phyloP scores from a whole-genome alignment of 2,329 filamentous ascomycete genomes.

The Sordariomycetes sp. region DNA sequence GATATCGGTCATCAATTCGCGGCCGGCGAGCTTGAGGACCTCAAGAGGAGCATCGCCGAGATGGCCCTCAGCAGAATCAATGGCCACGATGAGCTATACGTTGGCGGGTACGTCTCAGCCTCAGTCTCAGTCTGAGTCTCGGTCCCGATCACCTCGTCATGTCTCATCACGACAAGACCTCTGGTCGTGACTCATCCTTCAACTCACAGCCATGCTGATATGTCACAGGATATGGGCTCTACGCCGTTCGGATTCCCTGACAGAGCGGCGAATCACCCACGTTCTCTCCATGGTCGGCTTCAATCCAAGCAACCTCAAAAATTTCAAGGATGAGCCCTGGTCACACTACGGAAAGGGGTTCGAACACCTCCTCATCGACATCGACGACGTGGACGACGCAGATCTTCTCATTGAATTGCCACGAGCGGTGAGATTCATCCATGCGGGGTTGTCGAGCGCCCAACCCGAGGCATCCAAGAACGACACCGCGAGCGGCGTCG shows the following conservation, averaged over 20 bases:
- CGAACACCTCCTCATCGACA: constrained; percentile 68
- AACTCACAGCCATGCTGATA: constrained; percentile 1
- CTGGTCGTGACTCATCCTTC: no score
- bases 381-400: constrained; percentile 86
- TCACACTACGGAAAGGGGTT: constrained; percentile 47
- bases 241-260: constrained; percentile 59
- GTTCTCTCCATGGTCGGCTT: constrained; percentile 74
- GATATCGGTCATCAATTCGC: constrained; percentile 4
- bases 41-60: constrained; percentile 19
- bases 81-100: constrained; percentile 29
- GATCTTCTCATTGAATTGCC: constrained; percentile 78
- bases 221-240: constrained; percentile 66
- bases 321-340: constrained; percentile 39
- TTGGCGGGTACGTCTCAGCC: constrained; percentile 30
- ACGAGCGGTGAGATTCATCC: constrained; percentile 72
- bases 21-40: constrained; percentile 3
- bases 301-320: constrained; percentile 23
- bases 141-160: no score
- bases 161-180: no score
- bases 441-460: constrained; percentile 52
- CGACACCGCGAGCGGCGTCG: no score
- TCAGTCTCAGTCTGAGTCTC: no score
- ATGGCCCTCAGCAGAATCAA: constrained; percentile 34
- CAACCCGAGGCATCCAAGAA: not conserved
- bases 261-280: constrained; percentile 73